Evolutionary conservation across 495 filamentous ascomycete species (phyloP).

Genomic region (Halenospora varia): DNA sequence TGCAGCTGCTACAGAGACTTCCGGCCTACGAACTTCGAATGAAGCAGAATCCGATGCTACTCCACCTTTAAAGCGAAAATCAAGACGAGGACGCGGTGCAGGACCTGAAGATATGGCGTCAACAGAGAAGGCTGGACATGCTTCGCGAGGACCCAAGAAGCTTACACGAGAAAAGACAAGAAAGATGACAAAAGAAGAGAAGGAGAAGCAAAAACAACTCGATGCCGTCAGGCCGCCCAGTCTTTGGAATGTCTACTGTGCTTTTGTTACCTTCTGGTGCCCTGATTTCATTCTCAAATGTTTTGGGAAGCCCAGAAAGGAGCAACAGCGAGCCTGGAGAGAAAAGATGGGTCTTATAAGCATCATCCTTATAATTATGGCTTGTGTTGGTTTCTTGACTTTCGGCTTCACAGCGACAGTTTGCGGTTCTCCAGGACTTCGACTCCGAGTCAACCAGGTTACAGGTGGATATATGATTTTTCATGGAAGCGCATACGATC

Average conservation of each 20-base stretch:
- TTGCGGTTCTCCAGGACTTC: conserved; percentile 63
- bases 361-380: conserved; percentile 83
- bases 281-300: conserved; percentile 81
- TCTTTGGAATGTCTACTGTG: conserved; percentile 94
- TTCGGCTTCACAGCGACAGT: conserved; percentile 93
- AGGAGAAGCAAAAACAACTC: conserved; percentile 51
- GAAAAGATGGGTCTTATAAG: conserved; percentile 98
- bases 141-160: conserved; percentile 27
- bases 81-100: conserved; percentile 29
- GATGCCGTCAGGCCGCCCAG: conserved; percentile 73
- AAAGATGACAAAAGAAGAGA: conserved; percentile 58
- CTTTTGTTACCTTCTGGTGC: conserved; percentile 89
- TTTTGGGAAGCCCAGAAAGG: conserved; percentile 83
- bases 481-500: conserved; percentile 83
- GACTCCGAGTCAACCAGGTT: conserved; percentile 79
- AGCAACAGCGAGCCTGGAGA: conserved; percentile 90
- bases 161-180: conserved; percentile 35
- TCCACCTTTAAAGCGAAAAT: conserved; percentile 41
- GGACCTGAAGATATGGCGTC: conserved; percentile 24
- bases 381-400: conserved; percentile 90
- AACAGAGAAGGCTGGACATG: conserved; percentile 15
- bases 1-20: conserved; percentile 19
- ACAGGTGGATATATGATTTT: conserved; percentile 87
- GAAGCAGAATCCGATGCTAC: conserved; percentile 32
- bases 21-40: conserved; percentile 18